These are phyloP conservation scores for Lanmaoa rubissima DNA, from an alignment of 768 basidiomycete species.

Conservation along the genomic window DNA sequence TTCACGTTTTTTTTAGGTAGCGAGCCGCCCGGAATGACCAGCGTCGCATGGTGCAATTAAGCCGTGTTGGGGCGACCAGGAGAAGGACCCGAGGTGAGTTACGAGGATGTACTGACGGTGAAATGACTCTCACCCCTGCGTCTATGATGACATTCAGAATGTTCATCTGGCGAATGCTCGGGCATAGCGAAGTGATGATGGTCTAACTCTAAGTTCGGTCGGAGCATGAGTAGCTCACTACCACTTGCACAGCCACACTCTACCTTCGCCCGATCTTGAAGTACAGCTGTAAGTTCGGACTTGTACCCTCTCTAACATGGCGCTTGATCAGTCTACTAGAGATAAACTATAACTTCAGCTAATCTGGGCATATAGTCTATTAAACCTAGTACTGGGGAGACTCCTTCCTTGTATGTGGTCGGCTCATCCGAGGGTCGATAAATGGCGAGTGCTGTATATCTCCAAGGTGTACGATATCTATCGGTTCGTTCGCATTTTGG, in stretches of 20 bases:
- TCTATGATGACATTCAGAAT: slow-evolving; percentile 9
- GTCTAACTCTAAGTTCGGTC: not conserved
- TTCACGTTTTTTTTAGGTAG: not conserved
- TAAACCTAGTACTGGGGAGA: not conserved
- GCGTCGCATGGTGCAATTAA: not conserved
- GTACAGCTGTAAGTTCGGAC: not conserved
- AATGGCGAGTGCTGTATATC: not conserved
- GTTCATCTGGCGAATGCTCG: slow-evolving; percentile 7
- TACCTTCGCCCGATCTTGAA: no score
- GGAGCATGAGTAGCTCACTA: not conserved
- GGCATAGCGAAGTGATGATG: slow-evolving; percentile 9
- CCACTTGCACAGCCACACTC: not conserved
- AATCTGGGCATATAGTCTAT: not conserved
- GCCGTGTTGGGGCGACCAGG: slow-evolving; percentile 24
- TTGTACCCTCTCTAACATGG: not conserved
- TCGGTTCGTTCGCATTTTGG: no score
- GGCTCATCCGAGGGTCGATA: not conserved
- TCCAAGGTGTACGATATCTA: not conserved
- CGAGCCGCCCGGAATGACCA: slow-evolving; percentile 20
- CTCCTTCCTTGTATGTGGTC: not conserved
- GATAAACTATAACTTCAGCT: not conserved
- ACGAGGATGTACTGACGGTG: not conserved
- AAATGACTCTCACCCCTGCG: slow-evolving; percentile 26
- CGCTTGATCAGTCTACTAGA: not conserved
- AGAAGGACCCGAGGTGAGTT: slow-evolving; percentile 24